Percentiles rank a stretch among this genome's conserved stretches.
phyloP scores from a whole-genome alignment of 495 filamentous ascomycete genomes.

The Xylaria castorea region DNA sequence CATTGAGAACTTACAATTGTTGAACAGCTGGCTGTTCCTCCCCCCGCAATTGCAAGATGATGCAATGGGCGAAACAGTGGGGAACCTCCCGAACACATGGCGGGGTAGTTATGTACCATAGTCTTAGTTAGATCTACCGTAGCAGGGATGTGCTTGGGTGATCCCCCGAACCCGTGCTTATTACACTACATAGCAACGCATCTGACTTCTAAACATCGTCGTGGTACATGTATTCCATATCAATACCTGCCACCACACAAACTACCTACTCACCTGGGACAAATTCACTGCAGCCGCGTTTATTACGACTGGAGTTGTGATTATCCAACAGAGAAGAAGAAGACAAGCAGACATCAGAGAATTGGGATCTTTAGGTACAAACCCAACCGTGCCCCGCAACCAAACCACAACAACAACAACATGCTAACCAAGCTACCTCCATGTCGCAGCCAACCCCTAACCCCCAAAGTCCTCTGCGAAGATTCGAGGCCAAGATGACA shows the following conservation, averaged over 20 bases:
- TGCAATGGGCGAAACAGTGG: background rate
- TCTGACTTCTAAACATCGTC: slow-evolving; percentile 17
- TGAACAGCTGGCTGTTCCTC: background rate
- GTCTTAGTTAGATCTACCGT: background rate
- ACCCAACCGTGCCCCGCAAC: background rate
- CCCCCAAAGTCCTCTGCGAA: slow-evolving; percentile 27
- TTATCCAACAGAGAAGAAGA: background rate
- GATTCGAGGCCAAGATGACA: slow-evolving; percentile 48
- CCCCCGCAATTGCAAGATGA: background rate
- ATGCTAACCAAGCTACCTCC: slow-evolving; percentile 32
- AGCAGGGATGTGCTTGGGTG: slow-evolving; percentile 14
- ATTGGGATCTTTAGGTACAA: background rate
- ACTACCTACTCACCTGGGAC: slow-evolving; percentile 13
- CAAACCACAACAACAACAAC: slow-evolving; percentile 15
- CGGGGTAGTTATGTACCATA: slow-evolving; percentile 15
- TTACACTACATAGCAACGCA: slow-evolving; percentile 12
- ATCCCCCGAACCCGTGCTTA: slow-evolving; percentile 8
- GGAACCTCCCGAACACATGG: background rate
- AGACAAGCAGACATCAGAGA: background rate
- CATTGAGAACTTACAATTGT: background rate
- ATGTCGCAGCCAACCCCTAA: slow-evolving; percentile 35
- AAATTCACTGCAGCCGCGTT: background rate
- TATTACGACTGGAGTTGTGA: background rate
- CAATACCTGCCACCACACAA: background rate
- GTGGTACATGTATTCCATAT: slow-evolving; percentile 9